Base-by-base conservation (phyloP, 768 basidiomycete genomes). In the Panaeolus cyanescens region DNA sequence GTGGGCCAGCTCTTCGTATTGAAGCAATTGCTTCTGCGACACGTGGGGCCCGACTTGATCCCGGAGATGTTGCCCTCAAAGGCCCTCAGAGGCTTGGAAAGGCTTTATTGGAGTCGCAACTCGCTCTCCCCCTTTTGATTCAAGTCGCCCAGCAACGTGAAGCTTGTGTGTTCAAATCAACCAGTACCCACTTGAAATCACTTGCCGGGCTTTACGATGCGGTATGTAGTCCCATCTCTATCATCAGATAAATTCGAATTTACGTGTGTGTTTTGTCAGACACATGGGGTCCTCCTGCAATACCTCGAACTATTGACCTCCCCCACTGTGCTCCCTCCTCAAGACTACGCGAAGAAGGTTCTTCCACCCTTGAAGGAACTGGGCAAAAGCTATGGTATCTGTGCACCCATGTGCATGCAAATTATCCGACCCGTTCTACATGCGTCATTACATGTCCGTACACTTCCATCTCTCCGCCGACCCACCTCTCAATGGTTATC, bases 131-230 rank as follows among this genome's bases (percentile, higher is more conserved):
- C 3, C 85, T 99, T 30, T 86, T 99, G 53, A 86, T 99, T 45
- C 92, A 95, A 68, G 86, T 98, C 54, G 95, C 95, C 5, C 92
- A 96, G 73, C 93, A 95, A 68, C 86, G 95, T 10, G 90, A 96
- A 70, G 84, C 88, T 5, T 95, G 92, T 65, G 87, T 95, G 1
- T 92, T 85, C 70, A 85, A 80, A 64, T 87, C 88, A 4, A 79
- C 82, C 4, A 87, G 92, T 69, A 85, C 90, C 4, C 88, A 94
- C 74, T 75, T 95, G 22, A 97, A 96, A 75, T 91, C 92, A 1
- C 76, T 99, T 50, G 91, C 91, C 20, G 87, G 90, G 62, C 80
- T 96, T 31, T 97, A 91, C 71, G 97, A 99, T 74, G 85, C 88
- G 58, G 96, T 96, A 70, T 70, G 93, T 83, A 17, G 22, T 55